A percentile compares a stretch with the other conserved stretches of the same genome.
phyloP scores from a whole-genome alignment of 202 grass and related monocot species.

The Setaria italica region DNA sequence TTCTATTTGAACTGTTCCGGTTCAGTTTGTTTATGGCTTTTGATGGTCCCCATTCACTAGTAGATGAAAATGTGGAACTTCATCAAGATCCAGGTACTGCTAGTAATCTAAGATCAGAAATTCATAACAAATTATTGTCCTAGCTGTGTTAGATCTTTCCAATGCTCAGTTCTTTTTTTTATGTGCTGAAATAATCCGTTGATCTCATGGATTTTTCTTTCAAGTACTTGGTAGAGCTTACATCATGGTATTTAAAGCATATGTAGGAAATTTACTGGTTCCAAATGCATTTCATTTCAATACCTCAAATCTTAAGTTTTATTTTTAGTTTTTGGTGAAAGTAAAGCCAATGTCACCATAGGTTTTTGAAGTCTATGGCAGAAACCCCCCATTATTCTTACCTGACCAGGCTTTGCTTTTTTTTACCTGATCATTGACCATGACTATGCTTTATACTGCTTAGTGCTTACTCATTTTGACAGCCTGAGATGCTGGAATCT shows the following conservation, averaged over 20 bases:
- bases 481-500: constrained; percentile 27
- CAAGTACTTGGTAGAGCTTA: constrained; percentile 19
- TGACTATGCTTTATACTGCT: constrained; percentile 32
- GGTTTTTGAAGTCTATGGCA: constrained; percentile 2
- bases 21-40: constrained; percentile 20
- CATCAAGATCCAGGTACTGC: background rate
- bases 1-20: constrained; percentile 2
- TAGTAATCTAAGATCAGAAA: constrained; percentile 13
- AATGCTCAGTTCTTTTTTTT: background rate
- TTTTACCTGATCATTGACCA: background rate
- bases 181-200: constrained; percentile 1
- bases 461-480: constrained; percentile 33
- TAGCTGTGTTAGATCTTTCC: constrained; percentile 2
- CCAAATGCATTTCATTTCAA: background rate
- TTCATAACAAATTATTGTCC: constrained; percentile 3
- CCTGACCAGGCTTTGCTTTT: background rate
- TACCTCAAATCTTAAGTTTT: background rate
- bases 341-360: background rate
- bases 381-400: constrained; percentile 8
- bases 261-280: background rate
- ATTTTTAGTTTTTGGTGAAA: constrained; percentile 1
- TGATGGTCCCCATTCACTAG: constrained; percentile 16
- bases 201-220: constrained; percentile 12
- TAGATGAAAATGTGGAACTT: constrained; percentile 16
- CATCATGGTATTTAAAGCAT: background rate